Evolutionary conservation across 495 filamentous ascomycete genomes (phyloP), one percentile per base, ranked within the genome.

Genomic region (Parathielavia appendiculata): DNA sequence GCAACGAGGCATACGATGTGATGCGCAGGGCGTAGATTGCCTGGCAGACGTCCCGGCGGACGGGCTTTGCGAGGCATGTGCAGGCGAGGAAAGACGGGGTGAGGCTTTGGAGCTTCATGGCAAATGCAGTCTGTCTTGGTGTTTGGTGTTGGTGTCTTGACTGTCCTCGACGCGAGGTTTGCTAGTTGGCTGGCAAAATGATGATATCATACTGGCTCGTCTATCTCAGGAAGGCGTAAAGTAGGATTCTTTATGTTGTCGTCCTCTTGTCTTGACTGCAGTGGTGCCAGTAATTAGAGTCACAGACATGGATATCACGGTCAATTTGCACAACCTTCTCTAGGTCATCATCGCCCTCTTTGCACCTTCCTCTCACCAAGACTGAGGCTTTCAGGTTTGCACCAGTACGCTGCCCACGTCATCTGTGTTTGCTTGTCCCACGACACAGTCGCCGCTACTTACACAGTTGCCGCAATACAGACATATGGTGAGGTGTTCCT

Each of bases 81-180:
- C 56, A 34, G 38, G 63, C 54, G 47, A 66, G 55, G 39, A 58
- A 23, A 36, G 47, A 30, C 35, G 59, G 30, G 35, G 50, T 14
- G 46, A 67, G 20, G n/a, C 45, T 40, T 39, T 49, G 55, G 49
- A 62, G 41, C 49, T 59, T 63, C 66, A 66, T 66, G 26, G 26
- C 26, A 30, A 30, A 30, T 30, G 26, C 6, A 30, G 26, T 30
- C 26, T 30, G 2, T 30, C 26, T 30, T 30, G 26, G 26, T 2
- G 6, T 16, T 14, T 51, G 36, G 17, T 10, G n/a, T 22, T 47
- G 20, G 20, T n/a, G 22, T 9, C 32, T 34, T 19, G 41, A 12
- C 26, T 30, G 6, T 30, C 26, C 26, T 6, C 26, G 26, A 11
- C 30, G 2, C 7, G 43, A n/a, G 16, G 23, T 22, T 23, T 16